These are phyloP conservation scores for Elsinoe perseae DNA, from an alignment of 2,329 filamentous ascomycete species.

Conservation along the genomic window DNA sequence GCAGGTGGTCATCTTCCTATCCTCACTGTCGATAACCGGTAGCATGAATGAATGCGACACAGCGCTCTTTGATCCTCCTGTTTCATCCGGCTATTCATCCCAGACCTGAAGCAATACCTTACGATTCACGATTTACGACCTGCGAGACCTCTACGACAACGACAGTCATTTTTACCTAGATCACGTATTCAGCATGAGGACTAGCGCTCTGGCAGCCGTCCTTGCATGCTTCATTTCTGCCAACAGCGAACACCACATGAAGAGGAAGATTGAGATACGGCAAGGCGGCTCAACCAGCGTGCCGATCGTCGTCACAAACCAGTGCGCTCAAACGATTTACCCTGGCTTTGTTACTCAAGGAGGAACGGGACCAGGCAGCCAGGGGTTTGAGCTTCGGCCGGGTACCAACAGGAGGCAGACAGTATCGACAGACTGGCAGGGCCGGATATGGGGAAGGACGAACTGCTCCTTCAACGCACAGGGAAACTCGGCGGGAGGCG, in stretches of 20 bases:
- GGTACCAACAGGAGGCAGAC: slow-evolving; percentile 54
- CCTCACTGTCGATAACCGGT: slow-evolving; percentile 1
- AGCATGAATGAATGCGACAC: slow-evolving; percentile 13
- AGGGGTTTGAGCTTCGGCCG: slow-evolving; percentile 59
- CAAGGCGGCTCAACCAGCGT: slow-evolving; percentile 21
- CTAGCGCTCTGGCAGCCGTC: slow-evolving; percentile 7
- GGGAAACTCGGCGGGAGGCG: slow-evolving; percentile 45
- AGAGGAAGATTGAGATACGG: slow-evolving; percentile 22
- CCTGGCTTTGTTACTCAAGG: slow-evolving; percentile 67
- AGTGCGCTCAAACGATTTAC: slow-evolving; percentile 64
- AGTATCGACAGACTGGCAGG: slow-evolving; percentile 69
- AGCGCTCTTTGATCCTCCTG: slow-evolving; percentile 1
- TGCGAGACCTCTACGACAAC: not conserved
- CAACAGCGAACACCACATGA: slow-evolving; percentile 28
- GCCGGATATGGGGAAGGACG: slow-evolving; percentile 73
- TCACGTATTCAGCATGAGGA: slow-evolving; percentile 7
- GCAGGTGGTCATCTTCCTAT: slow-evolving; percentile 14
- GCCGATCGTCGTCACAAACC: slow-evolving; percentile 61
- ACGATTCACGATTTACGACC: slow-evolving; percentile 14
- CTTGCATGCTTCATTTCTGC: not conserved
- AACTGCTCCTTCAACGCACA: slow-evolving; percentile 69
- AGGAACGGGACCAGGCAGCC: slow-evolving; percentile 57
- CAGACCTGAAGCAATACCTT: not conserved
- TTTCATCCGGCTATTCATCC: slow-evolving; percentile 5
- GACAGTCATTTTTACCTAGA: not conserved